Percentiles rank a stretch among this genome's conserved stretches.
phyloP scores from a whole-genome alignment of 2,329 filamentous ascomycete species.

The Sclerotinia glacialis region DNA sequence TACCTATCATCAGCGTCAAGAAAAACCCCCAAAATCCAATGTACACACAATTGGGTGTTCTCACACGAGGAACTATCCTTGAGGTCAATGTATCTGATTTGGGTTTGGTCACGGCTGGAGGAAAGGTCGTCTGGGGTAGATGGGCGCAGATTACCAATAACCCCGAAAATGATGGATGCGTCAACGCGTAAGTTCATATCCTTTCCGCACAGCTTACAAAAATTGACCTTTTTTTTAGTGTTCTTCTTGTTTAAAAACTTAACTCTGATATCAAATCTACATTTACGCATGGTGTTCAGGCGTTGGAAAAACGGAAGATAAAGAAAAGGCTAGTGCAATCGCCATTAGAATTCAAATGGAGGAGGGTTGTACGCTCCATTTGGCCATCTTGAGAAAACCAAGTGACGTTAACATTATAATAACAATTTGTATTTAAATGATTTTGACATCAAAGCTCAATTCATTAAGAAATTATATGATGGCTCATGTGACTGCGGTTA shows the following conservation, averaged over 20 bases:
- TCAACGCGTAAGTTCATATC: slow-evolving; percentile 29
- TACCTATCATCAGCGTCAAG: slow-evolving; percentile 72
- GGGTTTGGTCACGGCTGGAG: slow-evolving; percentile 83
- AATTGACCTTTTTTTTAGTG: slow-evolving; percentile 21
- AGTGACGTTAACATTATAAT: slow-evolving; percentile 13
- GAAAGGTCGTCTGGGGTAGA: slow-evolving; percentile 91
- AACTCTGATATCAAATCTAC: background rate
- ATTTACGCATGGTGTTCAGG: slow-evolving; percentile 24
- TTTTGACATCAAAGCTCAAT: background rate
- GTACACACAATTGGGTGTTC: slow-evolving; percentile 87
- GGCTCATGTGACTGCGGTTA: slow-evolving; percentile 1
- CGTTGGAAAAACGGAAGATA: slow-evolving; percentile 16
- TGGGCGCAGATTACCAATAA: slow-evolving; percentile 65
- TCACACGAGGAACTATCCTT: slow-evolving; percentile 80
- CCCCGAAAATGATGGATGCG: slow-evolving; percentile 30
- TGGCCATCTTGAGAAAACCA: slow-evolving; percentile 1
- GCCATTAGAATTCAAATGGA: background rate
- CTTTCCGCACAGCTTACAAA: background rate
- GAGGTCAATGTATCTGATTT: slow-evolving; percentile 94
- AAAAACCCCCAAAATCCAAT: slow-evolving; percentile 87
- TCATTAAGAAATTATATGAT: background rate
- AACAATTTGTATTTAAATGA: slow-evolving; percentile 7
- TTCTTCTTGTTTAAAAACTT: slow-evolving; percentile 31
- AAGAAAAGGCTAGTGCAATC: slow-evolving; percentile 4
- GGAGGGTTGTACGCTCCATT: background rate